Evolutionary conservation across 2,329 filamentous ascomycete genomes (phyloP), one percentile per base, ranked within the genome.

Genomic region (Acrocalymma vagum): DNA sequence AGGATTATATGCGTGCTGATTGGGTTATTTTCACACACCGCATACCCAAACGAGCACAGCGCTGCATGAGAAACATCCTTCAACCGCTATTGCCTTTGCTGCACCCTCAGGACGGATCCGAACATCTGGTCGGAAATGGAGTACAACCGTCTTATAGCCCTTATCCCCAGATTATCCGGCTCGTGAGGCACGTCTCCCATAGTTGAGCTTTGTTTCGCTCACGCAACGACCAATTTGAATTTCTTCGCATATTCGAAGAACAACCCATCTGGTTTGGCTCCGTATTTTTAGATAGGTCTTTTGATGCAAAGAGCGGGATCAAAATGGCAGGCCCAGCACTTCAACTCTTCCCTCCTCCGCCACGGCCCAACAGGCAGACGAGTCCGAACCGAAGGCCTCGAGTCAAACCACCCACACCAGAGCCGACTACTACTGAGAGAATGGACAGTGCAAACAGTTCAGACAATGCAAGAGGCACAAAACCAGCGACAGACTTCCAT

Each of bases 331-430:
- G 62, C 32, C 58, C 58, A 38, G 63, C 56, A 28, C 55, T 72
- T 43, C 67, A 71, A 43, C 43, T 72, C 33, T 71, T 72, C 43
- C 69, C 67, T 55, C 63, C 66, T 23, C 67, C 67, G 17, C 64
- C 63, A 42, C 62, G 61, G 27, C 56, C 60, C 33, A 58, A 53
- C 31, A 58, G 61, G 47, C 64, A 68, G 34, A 59, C 60, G 18
- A 69, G 63, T 42, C 65, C 64, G 16, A 58, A 51, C 34, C 56
- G 48, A 34, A 62, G 46, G 40, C 58, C 58, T 24, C 58, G 54
- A 14, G 37, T 51, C 16, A 68, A 67, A 35, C 52, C 58, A 31
- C 51, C 60, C 26, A 58, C 56, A 13, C 60, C 60, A 43, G 65
- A 67, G 23, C 58, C 66, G 9, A 27, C 49, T 31, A 47, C 55